Evolutionary conservation across 345 rosid genomes (phyloP), one percentile per base, ranked within the genome.

Genomic region (Excoecaria agallocha): DNA sequence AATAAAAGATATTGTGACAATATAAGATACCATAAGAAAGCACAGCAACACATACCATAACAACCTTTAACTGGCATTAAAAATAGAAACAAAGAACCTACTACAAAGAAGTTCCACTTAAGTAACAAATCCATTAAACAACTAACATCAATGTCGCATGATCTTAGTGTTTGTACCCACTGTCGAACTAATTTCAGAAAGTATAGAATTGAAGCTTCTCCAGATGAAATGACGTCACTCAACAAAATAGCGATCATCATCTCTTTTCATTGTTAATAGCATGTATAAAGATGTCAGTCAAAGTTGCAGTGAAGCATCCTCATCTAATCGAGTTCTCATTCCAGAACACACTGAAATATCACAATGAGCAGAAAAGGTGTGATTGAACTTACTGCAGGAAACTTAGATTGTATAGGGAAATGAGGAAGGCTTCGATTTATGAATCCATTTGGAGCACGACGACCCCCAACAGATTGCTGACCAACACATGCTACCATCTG

Each of bases 401-500:
- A 69, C 81, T 89, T 93, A 45, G 93, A 88, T 81, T 87, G 83
- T 76, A 89, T 87, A 38, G 86, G 93, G 76, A 93, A 95, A 87
- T 93, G 96, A 80, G 99, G 99, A 87, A 93, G 99, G 78, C 99
- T 95, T 69, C 97, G 96, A 85, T 93, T 93, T 69, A 95, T 90
- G 86, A 95, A 95, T 78, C 98, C 99, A 84, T 95, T 82, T 74
- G 99, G 99, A 73, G 97, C 96, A 86, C 98, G 97, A 70, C 85
- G 92, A 76, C 99, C 97, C 49, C 96, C 97, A 76, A 95, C 98
- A 75, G 98, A 85, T 80, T 93, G 99, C 82, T 95, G 99, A 81
- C 99, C 99, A 68, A 95, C 99, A 82, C 94, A 93, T 61, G 92
- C 94, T 79, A 95, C 86, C 99, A 95, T 95, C 86, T 95, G 99